A percentile compares a stretch with the other conserved stretches of the same genome.
Evolutionary conservation across 345 rosid genomes (phyloP).

Genomic region (Angophora floribunda): DNA sequence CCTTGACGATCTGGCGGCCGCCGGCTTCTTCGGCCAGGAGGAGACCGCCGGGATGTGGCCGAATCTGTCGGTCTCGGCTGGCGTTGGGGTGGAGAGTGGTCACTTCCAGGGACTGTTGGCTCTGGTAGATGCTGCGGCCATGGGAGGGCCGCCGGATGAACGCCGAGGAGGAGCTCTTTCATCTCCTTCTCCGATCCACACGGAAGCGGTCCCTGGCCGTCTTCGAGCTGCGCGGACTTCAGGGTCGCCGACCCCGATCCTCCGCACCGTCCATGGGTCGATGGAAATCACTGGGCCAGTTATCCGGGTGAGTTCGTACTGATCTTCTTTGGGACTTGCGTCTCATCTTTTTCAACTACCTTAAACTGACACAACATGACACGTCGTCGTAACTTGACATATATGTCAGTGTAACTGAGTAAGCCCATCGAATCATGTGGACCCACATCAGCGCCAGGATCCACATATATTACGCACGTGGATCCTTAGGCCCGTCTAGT

Average conservation of each 20-base stretch:
- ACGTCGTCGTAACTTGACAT: background rate
- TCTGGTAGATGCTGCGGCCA: conserved; percentile 34
- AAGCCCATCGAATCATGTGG: background rate
- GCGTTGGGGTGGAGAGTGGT: conserved; percentile 9
- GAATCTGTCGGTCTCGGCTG: background rate
- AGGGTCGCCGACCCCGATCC: background rate
- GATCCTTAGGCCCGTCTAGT: background rate
- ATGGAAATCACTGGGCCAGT: background rate
- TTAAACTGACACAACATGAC: background rate
- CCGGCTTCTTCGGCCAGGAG: background rate
- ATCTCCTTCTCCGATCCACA: background rate
- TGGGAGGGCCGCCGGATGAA: background rate
- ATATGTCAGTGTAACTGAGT: background rate
- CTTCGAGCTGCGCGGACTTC: background rate
- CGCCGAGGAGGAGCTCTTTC: background rate
- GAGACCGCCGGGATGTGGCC: background rate
- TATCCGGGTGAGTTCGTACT: conserved; percentile 10
- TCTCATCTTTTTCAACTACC: background rate
- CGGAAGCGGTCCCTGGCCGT: background rate
- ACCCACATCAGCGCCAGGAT: background rate
- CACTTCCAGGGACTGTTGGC: conserved; percentile 42
- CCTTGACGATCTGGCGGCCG: background rate
- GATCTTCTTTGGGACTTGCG: background rate
- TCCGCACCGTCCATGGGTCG: background rate
- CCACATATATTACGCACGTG: background rate